These are phyloP conservation scores for Candida ipomoeae DNA, from an alignment of 805 yeast genomes.

Conservation along the genomic window DNA sequence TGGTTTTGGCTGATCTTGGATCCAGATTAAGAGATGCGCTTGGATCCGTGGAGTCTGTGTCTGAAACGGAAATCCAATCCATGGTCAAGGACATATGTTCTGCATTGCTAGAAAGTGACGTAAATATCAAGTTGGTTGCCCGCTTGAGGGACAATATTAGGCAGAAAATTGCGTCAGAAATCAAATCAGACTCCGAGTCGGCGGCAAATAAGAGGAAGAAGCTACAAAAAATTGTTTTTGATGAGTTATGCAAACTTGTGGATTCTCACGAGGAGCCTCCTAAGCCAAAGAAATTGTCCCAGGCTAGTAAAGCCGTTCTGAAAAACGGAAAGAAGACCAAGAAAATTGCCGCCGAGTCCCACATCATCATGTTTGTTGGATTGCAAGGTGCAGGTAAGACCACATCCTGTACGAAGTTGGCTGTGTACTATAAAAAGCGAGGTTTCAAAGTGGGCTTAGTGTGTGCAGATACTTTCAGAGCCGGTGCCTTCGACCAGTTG, in stretches of 20 bases:
- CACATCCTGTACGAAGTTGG: conserved; percentile 93
- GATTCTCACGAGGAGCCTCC: conserved; percentile 63
- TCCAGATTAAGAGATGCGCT: conserved; percentile 40
- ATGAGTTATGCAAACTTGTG: conserved; percentile 82
- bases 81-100: conserved; percentile 86
- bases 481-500: conserved; percentile 98
- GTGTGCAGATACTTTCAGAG: conserved; percentile 98
- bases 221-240: conserved; percentile 89
- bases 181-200: conserved; percentile 45
- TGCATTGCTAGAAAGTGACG: conserved; percentile 92
- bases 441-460: conserved; percentile 95
- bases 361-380: conserved; percentile 96
- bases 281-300: conserved; percentile 77
- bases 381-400: conserved; percentile 99
- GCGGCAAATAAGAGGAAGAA: conserved; percentile 71
- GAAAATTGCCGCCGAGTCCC: conserved; percentile 20
- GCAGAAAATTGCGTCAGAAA: conserved; percentile 47
- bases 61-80: conserved; percentile 34
- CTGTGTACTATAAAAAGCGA: conserved; percentile 88
- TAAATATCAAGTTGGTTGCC: conserved; percentile 80
- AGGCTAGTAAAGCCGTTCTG: conserved; percentile 18
- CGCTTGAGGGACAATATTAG: conserved; percentile 60
- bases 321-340: conserved; percentile 28
- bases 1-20: conserved; percentile 48
- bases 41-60: conserved; percentile 38